Base-by-base conservation (phyloP, 2,329 filamentous ascomycete species). In the Fusarium abutilonis region DNA sequence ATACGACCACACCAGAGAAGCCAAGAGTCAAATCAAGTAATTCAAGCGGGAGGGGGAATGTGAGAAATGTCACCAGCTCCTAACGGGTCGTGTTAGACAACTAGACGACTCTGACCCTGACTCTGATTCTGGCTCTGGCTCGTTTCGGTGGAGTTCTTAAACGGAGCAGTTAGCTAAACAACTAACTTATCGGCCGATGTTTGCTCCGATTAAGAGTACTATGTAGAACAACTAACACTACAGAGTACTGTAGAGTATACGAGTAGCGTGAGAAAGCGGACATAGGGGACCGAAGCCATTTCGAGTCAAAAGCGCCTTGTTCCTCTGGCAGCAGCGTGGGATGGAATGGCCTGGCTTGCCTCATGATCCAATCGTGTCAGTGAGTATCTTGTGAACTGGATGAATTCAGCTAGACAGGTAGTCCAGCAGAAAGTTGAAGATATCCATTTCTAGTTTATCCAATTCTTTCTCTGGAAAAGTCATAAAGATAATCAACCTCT, bases 281-380 rank as follows among this genome's bases (percentile, higher is more conserved):
- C 23, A 26, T 26, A 8, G 23, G 23, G 23, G 23, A 26, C 23
- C 23, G 23, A 8, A 26, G 23, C 23, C 6, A 26, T 6, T 26
- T 26, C 19, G 23, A 26, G 23, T 4, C 23, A 26, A 2, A 26
- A 40, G 31, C 47, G 57, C 21, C 46, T 35, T 52, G 40, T 35
- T 40, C 31, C 32, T 34, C 42, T 19, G 38, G 15, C 40, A 34
- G 11, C 31, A 34, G 6, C 31, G 6, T 34, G 28, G 28, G 28
- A 53, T 59, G 47, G 55, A 45, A 60, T 59, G 47, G 26, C 15
- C 21, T 34, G 56, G 36, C 31, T 53, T 38, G 41, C 31, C 47
- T 60, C 23, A 15, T 39, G 50, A 52, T 44, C 43, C 43, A 64
- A 52, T 60, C 48, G 42, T 31, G 45, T 47, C 55, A 28, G 8